phyloP scores from a whole-genome alignment of 2,329 filamentous ascomycete genomes.

The Botryotinia calthae region DNA sequence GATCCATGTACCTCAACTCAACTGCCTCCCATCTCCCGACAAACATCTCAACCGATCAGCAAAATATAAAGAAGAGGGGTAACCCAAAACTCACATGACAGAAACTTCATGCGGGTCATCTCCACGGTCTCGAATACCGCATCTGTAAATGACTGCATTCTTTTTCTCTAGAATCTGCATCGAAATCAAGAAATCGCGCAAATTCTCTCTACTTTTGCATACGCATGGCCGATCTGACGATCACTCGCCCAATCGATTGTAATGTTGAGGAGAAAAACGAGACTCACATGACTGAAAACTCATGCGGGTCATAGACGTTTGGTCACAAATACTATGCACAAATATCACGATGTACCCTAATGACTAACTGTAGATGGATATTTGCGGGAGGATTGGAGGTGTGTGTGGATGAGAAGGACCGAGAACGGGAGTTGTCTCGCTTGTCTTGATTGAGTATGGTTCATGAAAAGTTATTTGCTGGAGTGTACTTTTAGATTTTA shows the following conservation, averaged over 20 bases:
- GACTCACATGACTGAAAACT: constrained; percentile 11
- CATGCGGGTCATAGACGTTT: not conserved
- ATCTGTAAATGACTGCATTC: not conserved
- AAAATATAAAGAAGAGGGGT: not conserved
- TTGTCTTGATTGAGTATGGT: not conserved
- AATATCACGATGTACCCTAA: not conserved
- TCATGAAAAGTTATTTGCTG: not conserved
- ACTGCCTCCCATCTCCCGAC: not conserved
- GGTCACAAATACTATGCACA: not conserved
- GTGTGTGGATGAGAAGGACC: constrained; percentile 4
- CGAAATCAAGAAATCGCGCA: not conserved
- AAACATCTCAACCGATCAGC: not conserved
- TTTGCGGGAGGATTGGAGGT: not conserved
- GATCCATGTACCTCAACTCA: not conserved
- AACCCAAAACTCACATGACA: constrained; percentile 2
- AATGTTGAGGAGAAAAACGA: not conserved
- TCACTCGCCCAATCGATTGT: not conserved
- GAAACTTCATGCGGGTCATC: constrained; percentile 6
- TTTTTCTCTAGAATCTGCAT: not conserved
- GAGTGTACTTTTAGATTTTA: not conserved
- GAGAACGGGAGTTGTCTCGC: constrained; percentile 2
- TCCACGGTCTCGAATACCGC: not conserved
- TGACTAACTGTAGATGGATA: not conserved
- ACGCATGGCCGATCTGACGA: not conserved
- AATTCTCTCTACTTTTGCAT: not conserved